phyloP scores from a whole-genome alignment of 1,284 basidiomycete species.

The Prillingera fragicola region DNA sequence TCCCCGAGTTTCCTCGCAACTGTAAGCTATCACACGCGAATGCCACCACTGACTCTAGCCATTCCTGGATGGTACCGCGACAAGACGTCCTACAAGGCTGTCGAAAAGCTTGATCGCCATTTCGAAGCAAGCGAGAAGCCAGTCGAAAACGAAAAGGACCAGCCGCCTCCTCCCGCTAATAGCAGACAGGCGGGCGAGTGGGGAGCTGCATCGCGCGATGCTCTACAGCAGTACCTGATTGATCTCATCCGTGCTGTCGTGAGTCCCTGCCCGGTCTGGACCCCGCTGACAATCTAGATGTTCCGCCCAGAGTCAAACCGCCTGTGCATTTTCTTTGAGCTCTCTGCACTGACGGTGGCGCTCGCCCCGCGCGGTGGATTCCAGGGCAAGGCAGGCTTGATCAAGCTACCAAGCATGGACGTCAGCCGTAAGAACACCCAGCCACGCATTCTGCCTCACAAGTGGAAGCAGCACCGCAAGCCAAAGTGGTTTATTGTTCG shows the following conservation, averaged over 20 bases:
- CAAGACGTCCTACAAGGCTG: constrained; percentile 28
- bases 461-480: constrained; percentile 64
- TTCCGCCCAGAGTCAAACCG: constrained; percentile 92
- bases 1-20: constrained; percentile 88
- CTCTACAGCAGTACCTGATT: constrained; percentile 82
- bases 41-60: constrained; percentile 50
- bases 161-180: too few relatives aligned
- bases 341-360: constrained; percentile 79
- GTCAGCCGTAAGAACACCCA: constrained; percentile 51
- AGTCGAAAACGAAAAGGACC: constrained; percentile 16
- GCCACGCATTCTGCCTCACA: constrained; percentile 44
- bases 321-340: constrained; percentile 87
- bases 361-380: constrained; percentile 76
- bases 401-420: constrained; percentile 53
- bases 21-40: not conserved
- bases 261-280: constrained; percentile 36
- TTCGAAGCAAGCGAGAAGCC: too few relatives aligned
- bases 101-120: too few relatives aligned
- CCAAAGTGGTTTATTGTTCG: constrained; percentile 90
- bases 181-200: constrained; percentile 59
- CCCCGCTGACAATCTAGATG: constrained; percentile 58
- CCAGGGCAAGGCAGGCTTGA: constrained; percentile 78
- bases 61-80: constrained; percentile 61
- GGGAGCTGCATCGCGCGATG: constrained; percentile 74
- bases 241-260: constrained; percentile 84